A percentile compares a stretch with the other conserved stretches of the same genome.
Evolutionary conservation across 2,329 filamentous ascomycete species (phyloP).

Genomic region (Colletotrichum sp.): DNA sequence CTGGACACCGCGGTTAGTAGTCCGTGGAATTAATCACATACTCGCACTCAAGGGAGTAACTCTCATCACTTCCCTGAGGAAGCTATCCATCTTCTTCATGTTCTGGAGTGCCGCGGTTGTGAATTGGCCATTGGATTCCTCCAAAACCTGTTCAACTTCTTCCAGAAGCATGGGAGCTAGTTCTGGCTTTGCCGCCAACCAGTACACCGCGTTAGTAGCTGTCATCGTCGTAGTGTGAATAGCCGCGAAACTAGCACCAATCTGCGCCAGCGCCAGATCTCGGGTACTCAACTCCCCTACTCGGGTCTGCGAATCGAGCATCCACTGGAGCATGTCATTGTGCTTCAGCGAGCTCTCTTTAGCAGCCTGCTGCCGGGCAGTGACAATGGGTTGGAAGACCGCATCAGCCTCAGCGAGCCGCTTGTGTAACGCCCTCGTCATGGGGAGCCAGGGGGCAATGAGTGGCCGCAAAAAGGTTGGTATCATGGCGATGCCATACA

Average conservation of each 20-base stretch:
- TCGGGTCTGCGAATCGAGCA: constrained; percentile 40
- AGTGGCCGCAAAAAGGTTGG: not conserved
- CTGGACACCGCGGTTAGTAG: not conserved
- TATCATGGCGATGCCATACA: not conserved
- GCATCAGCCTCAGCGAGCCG: not conserved
- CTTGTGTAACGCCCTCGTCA: not conserved
- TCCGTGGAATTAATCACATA: not conserved
- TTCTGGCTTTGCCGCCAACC: constrained; percentile 53
- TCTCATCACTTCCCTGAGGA: constrained; percentile 37
- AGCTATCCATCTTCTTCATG: constrained; percentile 43
- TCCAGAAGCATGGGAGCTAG: constrained; percentile 53
- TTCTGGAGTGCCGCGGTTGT: constrained; percentile 37
- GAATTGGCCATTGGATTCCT: constrained; percentile 32
- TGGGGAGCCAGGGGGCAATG: not conserved
- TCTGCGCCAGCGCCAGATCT: constrained; percentile 43
- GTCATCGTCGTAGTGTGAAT: constrained; percentile 55
- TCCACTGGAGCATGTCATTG: constrained; percentile 45
- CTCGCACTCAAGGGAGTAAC: constrained; percentile 43
- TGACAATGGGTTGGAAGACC: not conserved
- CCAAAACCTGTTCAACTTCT: constrained; percentile 47
- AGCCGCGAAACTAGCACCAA: constrained; percentile 49
- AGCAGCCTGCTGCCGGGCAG: not conserved
- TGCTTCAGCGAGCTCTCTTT: not conserved
- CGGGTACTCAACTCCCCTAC: constrained; percentile 32
- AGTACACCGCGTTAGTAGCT: constrained; percentile 45